These are phyloP conservation scores for Fusarium pseudograminearum DNA, from an alignment of 2,329 filamentous ascomycete species.

Conservation along the genomic window DNA sequence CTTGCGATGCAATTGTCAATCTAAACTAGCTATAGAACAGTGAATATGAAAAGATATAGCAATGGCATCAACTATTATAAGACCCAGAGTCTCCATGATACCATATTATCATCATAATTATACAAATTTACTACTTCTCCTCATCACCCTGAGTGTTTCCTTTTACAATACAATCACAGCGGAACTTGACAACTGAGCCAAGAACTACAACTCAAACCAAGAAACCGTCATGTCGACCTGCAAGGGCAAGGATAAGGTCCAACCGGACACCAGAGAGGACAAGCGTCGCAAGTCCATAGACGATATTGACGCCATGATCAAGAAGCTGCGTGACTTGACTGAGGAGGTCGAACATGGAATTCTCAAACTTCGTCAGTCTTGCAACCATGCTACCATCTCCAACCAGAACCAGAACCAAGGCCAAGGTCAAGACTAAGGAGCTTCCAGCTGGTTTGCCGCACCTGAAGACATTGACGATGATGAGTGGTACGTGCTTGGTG, in stretches of 20 bases:
- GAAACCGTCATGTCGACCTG: slow-evolving; percentile 1
- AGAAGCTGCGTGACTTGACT: slow-evolving; percentile 2
- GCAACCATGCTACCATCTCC: neutral
- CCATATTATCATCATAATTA: neutral
- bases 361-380: neutral
- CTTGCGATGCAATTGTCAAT: neutral
- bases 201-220: neutral
- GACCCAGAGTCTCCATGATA: neutral
- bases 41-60: neutral
- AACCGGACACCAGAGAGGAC: neutral
- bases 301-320: slow-evolving; percentile 3
- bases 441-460: neutral
- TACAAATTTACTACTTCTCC: no score
- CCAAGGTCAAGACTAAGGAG: neutral
- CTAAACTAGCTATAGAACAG: neutral
- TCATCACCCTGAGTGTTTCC: neutral
- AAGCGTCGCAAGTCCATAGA: neutral
- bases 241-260: slow-evolving; percentile 1
- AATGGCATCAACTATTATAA: neutral
- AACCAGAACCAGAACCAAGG: neutral
- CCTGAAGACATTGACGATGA: neutral
- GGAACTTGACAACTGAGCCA: neutral
- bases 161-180: neutral
- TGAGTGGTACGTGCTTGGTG: neutral
- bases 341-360: neutral